Evolutionary conservation across 805 yeast genomes (phyloP).

Genomic region (Metschnikowia gelsemii): DNA sequence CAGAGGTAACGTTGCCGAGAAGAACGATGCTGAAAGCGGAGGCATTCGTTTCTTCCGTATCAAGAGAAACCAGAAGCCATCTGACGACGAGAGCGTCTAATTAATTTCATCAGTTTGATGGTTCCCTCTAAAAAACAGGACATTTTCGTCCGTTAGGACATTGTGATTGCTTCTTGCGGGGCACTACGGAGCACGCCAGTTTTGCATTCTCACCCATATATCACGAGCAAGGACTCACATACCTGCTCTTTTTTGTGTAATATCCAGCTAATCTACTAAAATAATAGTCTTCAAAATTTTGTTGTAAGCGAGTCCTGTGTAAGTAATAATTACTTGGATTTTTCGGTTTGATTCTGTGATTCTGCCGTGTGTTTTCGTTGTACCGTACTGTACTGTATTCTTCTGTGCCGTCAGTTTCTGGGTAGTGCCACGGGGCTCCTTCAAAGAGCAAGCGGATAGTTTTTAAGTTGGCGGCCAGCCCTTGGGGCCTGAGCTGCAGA

Average conservation of each 20-base stretch:
- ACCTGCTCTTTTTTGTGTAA: slow-evolving; percentile 6
- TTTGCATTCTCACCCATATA: slow-evolving; percentile 1
- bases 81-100: slow-evolving; percentile 46
- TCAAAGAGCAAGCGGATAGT: no score
- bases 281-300: slow-evolving; percentile 2
- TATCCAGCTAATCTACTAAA: slow-evolving; percentile 10
- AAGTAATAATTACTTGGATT: neutral
- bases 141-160: neutral
- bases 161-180: neutral
- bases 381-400: no score
- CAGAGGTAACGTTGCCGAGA: slow-evolving; percentile 35
- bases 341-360: neutral
- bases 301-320: no score
- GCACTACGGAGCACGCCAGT: neutral
- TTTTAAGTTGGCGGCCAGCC: no score
- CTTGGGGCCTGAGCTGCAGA: no score
- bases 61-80: slow-evolving; percentile 50
- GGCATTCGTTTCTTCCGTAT: slow-evolving; percentile 80
- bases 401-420: no score
- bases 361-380: no score
- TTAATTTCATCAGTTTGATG: no score
- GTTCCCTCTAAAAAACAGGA: neutral
- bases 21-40: slow-evolving; percentile 42
- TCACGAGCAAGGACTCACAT: neutral
- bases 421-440: no score